phyloP scores from a whole-genome alignment of 2,329 filamentous ascomycete genomes.

The Penicillium decumbens region DNA sequence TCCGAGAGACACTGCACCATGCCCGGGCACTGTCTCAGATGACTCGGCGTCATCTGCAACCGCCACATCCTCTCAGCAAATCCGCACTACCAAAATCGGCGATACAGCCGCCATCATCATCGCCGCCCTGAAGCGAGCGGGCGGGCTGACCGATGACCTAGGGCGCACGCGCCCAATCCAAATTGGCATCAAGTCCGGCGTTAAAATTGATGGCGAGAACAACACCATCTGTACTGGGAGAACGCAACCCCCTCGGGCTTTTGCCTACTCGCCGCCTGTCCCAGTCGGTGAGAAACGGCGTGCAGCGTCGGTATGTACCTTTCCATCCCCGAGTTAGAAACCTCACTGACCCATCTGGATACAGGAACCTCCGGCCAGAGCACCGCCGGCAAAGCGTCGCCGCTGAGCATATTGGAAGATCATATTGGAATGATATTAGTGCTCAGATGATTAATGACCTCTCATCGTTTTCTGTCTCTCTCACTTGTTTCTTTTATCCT shows the following conservation, averaged over 20 bases:
- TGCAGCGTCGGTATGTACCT: not conserved
- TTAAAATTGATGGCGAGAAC: not conserved
- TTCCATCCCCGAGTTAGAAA: not conserved
- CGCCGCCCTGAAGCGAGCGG: not conserved
- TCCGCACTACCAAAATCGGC: not conserved
- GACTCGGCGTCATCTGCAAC: not conserved
- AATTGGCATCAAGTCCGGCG: conserved; percentile 12
- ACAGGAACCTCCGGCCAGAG: not conserved
- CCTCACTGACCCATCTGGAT: not conserved
- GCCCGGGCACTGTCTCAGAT: not conserved
- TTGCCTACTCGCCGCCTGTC: not conserved
- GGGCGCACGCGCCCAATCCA: conserved; percentile 13
- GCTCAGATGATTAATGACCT: no score
- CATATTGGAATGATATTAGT: not conserved
- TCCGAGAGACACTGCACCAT: not conserved
- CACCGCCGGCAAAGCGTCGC: not conserved
- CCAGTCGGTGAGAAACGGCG: not conserved
- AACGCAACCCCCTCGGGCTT: not conserved
- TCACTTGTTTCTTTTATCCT: not conserved
- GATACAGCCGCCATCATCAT: not conserved
- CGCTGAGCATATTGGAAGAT: not conserved
- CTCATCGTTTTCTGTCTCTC: not conserved
- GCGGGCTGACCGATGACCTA: not conserved
- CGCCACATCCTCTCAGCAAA: not conserved
- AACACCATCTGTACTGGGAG: not conserved